phyloP scores from a whole-genome alignment of 2,329 filamentous ascomycete genomes.

The Diaporthe aspalathi region DNA sequence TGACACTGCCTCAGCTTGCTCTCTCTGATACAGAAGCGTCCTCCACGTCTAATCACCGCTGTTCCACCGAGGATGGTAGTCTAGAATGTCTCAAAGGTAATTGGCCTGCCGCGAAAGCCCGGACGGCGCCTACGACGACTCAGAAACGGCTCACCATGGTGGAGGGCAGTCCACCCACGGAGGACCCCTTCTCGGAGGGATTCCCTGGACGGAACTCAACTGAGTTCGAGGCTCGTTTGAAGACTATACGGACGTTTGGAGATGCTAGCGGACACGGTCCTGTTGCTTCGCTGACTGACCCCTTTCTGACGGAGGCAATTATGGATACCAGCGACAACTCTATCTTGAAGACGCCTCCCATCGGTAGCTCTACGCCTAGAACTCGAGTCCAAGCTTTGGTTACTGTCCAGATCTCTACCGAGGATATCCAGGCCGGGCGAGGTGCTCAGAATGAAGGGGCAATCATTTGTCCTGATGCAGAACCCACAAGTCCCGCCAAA shows the following conservation, averaged over 20 bases:
- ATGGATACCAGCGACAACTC: conserved; percentile 41
- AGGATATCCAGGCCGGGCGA: background rate
- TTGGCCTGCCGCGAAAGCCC: conserved; percentile 43
- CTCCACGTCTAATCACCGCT: background rate
- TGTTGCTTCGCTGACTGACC: conserved; percentile 37
- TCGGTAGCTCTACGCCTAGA: conserved; percentile 42
- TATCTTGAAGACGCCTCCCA: conserved; percentile 40
- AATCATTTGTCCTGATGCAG: background rate
- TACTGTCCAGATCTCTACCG: background rate
- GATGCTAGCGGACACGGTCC: background rate
- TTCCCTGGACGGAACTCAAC: conserved; percentile 29
- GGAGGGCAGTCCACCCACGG: conserved; percentile 40
- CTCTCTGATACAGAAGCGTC: conserved; percentile 38
- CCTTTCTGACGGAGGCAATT: conserved; percentile 50
- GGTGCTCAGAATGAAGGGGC: background rate
- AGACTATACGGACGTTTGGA: conserved; percentile 4
- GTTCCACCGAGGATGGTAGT: conserved; percentile 49
- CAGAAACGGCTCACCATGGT: conserved; percentile 44
- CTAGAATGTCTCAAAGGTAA: conserved; percentile 51
- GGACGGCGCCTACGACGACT: conserved; percentile 22
- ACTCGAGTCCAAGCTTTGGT: background rate
- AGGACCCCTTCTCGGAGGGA: conserved; percentile 42
- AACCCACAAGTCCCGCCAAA: background rate
- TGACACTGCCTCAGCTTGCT: conserved; percentile 39
- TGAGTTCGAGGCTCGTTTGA: conserved; percentile 41